Conservation (phyloP, 345 rosid genomes). For the Ceriops tagal region DNA sequence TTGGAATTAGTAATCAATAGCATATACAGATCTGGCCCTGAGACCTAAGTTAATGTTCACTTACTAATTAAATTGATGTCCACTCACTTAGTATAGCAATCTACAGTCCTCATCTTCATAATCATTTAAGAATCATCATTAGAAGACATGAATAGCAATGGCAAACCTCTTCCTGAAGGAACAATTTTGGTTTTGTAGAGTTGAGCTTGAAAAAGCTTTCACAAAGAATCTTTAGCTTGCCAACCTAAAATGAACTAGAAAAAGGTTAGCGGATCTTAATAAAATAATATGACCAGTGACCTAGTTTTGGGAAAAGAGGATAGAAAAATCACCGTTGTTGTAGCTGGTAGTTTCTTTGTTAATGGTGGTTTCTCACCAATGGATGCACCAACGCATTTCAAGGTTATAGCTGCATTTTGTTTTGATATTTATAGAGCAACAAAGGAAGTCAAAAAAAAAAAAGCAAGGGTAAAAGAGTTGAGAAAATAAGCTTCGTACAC, state of each 20-base stretch:
- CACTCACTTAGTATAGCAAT: background rate
- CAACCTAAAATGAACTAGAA: constrained; percentile 43
- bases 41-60: no score
- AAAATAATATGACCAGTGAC: background rate
- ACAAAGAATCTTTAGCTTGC: constrained; percentile 78
- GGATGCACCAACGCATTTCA: constrained; percentile 81
- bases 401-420: constrained; percentile 60
- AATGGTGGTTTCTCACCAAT: constrained; percentile 70
- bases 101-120: background rate
- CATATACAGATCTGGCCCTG: background rate
- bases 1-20: no score
- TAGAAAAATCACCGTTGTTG: constrained; percentile 54
- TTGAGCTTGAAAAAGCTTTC: constrained; percentile 73
- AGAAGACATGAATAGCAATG: background rate
- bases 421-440: background rate
- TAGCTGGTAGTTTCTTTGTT: constrained; percentile 83
- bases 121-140: background rate
- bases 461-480: background rate
- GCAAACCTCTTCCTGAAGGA: constrained; percentile 69
- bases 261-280: background rate
- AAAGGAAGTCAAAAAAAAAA: background rate
- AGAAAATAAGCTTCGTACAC: constrained; percentile 38
- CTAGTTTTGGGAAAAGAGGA: constrained; percentile 2
- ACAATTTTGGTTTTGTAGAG: constrained; percentile 51
- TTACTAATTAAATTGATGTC: no score